Evolutionary conservation across 1,284 basidiomycete species (phyloP).

Genomic region (Cronartium quercuum): DNA sequence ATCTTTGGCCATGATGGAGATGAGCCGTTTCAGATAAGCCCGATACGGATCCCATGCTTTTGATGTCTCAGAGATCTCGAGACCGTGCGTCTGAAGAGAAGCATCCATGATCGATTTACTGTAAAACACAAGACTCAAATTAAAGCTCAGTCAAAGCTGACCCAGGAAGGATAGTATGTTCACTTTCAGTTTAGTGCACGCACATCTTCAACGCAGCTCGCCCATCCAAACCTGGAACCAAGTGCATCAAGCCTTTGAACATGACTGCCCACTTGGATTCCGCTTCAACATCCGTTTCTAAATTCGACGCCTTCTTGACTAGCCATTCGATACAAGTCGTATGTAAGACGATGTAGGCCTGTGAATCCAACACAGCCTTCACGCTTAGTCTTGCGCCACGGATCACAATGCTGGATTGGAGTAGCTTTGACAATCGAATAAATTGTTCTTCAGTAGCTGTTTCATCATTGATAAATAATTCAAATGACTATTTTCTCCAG

Average conservation of each 20-base stretch:
- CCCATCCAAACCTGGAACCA: constrained; percentile 43
- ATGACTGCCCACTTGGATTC: constrained; percentile 40
- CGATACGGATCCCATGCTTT: constrained; percentile 47
- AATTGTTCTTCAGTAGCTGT: constrained; percentile 40
- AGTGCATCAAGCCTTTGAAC: constrained; percentile 46
- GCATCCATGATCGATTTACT: constrained; percentile 46
- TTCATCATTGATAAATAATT: constrained; percentile 7
- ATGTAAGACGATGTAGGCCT: constrained; percentile 45
- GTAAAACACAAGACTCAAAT: not conserved
- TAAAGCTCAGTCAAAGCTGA: not conserved
- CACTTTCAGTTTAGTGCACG: not conserved
- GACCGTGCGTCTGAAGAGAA: constrained; percentile 41
- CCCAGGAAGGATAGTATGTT: not conserved
- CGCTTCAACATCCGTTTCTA: constrained; percentile 42
- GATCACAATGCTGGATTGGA: constrained; percentile 44
- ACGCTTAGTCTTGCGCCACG: constrained; percentile 46
- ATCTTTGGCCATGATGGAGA: constrained; percentile 45
- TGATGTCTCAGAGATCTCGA: constrained; percentile 42
- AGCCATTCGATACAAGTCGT: constrained; percentile 44
- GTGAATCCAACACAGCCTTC: constrained; percentile 42
- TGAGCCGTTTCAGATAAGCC: constrained; percentile 46
- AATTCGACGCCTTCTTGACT: constrained; percentile 42
- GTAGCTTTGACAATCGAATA: constrained; percentile 44
- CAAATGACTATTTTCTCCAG: constrained; percentile 20
- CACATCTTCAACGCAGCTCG: constrained; percentile 46